Conservation (phyloP, 148 eudicot species). For the Diospyros kaki region DNA sequence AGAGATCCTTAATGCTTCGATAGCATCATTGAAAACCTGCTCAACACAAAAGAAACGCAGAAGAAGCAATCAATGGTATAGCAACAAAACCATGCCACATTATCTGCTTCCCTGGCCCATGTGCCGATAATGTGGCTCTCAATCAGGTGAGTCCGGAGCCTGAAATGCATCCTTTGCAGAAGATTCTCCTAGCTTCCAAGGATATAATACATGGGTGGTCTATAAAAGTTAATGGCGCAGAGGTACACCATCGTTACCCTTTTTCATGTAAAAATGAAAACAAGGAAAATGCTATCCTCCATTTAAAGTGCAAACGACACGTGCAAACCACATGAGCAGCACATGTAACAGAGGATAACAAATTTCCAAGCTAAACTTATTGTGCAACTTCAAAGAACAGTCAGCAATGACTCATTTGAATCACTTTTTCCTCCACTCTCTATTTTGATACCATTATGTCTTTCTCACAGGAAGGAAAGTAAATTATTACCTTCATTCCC, state of each 20-base stretch:
- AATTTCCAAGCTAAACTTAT: neutral
- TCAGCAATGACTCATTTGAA: neutral
- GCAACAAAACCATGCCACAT: neutral
- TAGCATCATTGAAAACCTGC: constrained; percentile 86
- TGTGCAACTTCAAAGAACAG: neutral
- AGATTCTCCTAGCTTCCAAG: neutral
- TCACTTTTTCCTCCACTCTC: neutral
- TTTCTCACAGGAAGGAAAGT: constrained; percentile 1
- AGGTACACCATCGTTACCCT: neutral
- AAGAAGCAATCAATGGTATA: constrained; percentile 8
- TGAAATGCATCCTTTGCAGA: no score
- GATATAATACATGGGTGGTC: neutral
- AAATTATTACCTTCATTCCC: constrained; percentile 76
- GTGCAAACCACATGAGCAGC: constrained; percentile 2
- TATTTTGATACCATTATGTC: neutral
- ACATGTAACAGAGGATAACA: neutral
- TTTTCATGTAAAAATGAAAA: neutral
- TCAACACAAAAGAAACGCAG: constrained; percentile 19
- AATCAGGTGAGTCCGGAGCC: neutral
- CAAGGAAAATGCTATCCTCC: neutral
- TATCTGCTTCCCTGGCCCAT: neutral
- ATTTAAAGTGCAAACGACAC: neutral
- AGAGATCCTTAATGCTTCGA: constrained; percentile 87
- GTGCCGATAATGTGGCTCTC: neutral
- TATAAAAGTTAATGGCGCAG: neutral